Conservation (phyloP, 2,329 filamentous ascomycete genomes). For the Neonectria magnoliae region DNA sequence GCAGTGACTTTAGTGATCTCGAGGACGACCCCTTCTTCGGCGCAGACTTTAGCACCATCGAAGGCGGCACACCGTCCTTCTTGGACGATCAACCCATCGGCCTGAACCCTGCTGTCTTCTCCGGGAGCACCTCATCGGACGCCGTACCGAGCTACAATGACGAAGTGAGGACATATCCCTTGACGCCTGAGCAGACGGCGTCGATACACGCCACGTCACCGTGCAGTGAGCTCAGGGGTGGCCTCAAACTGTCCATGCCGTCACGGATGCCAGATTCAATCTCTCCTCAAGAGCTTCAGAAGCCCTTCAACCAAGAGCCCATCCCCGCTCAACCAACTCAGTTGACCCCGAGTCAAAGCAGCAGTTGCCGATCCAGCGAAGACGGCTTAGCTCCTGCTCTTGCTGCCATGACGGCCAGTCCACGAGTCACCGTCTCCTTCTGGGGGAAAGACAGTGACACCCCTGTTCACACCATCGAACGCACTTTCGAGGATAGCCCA, state of each 20-base stretch:
- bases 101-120: constrained; percentile 35
- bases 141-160: constrained; percentile 34
- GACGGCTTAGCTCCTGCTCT: constrained; percentile 55
- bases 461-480: constrained; percentile 52
- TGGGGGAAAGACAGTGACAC: constrained; percentile 59
- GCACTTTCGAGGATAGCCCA: constrained; percentile 51
- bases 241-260: constrained; percentile 35
- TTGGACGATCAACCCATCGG: constrained; percentile 49
- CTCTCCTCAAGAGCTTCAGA: constrained; percentile 55
- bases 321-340: constrained; percentile 47
- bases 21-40: constrained; percentile 63
- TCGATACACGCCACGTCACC: constrained; percentile 59
- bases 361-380: constrained; percentile 61
- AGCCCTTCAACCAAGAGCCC: constrained; percentile 49
- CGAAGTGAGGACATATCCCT: constrained; percentile 50
- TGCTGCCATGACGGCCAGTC: constrained; percentile 59
- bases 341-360: constrained; percentile 61
- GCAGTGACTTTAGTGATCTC: constrained; percentile 60
- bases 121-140: constrained; percentile 21
- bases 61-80: constrained; percentile 57
- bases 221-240: constrained; percentile 46
- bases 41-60: constrained; percentile 56
- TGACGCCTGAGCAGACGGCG: constrained; percentile 64
- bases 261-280: constrained; percentile 48
- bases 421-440: constrained; percentile 65